phyloP scores from a whole-genome alignment of 2,329 filamentous ascomycete species.

The Tolypocladium sp. region DNA sequence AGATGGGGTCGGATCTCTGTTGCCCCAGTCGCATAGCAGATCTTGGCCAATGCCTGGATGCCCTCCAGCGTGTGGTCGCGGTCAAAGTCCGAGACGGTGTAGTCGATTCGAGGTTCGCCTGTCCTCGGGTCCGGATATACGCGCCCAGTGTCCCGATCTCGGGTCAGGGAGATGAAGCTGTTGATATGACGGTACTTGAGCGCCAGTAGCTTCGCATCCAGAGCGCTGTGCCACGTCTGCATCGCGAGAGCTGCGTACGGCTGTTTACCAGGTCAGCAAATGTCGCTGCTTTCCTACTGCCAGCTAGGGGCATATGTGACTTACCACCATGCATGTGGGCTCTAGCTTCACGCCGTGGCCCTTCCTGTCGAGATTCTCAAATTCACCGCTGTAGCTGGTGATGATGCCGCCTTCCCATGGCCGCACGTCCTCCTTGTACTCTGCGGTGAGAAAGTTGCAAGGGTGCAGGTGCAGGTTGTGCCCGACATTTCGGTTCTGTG shows the following conservation, averaged over 20 bases:
- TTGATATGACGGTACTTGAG: constrained; percentile 61
- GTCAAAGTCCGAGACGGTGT: constrained; percentile 64
- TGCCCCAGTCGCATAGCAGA: constrained; percentile 71
- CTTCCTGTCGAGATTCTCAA: constrained; percentile 70
- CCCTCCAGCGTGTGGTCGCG: constrained; percentile 63
- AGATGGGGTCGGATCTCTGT: constrained; percentile 65
- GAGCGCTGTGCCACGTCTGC: constrained; percentile 56
- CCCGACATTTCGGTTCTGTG: constrained; percentile 68
- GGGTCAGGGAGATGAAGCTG: constrained; percentile 63
- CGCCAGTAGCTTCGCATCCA: constrained; percentile 64
- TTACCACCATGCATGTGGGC: constrained; percentile 57
- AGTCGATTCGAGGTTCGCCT: constrained; percentile 58
- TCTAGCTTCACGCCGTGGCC: constrained; percentile 83
- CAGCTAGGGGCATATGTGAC: constrained; percentile 9
- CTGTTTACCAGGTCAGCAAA: constrained; percentile 22
- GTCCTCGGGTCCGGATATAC: constrained; percentile 64
- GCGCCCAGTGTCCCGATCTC: constrained; percentile 67
- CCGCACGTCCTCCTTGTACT: constrained; percentile 62
- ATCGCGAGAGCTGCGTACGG: constrained; percentile 55
- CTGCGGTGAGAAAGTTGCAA: constrained; percentile 45
- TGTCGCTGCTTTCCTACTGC: background rate
- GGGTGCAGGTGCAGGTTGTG: constrained; percentile 77
- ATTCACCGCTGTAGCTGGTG: constrained; percentile 66
- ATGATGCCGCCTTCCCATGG: constrained; percentile 71
- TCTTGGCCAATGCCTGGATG: constrained; percentile 60